Percentiles rank a stretch among this genome's conserved stretches.
These are phyloP conservation scores for Yarrowia sp. DNA, from an alignment of 805 yeast species.

Conservation along the genomic window DNA sequence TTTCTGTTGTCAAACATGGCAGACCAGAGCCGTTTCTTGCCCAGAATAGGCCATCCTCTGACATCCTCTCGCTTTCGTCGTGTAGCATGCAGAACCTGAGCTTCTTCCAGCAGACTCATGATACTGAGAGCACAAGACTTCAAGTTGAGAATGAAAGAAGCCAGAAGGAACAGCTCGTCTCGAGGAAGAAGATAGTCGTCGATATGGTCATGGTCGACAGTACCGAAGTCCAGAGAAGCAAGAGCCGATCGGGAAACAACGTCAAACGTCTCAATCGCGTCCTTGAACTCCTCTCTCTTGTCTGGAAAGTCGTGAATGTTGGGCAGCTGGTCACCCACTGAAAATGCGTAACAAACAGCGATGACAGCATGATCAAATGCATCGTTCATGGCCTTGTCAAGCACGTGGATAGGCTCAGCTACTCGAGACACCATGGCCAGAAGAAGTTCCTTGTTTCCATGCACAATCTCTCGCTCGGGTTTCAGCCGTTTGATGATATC, in stretches of 20 bases:
- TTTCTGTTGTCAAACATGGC: slow-evolving; percentile 51
- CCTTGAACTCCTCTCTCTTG: slow-evolving; percentile 27
- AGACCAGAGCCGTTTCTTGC: slow-evolving; percentile 52
- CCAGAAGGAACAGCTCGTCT: slow-evolving; percentile 59
- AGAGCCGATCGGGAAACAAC: slow-evolving; percentile 15
- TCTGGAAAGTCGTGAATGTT: slow-evolving; percentile 1
- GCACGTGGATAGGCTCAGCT: slow-evolving; percentile 10
- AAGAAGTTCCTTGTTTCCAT: slow-evolving; percentile 51
- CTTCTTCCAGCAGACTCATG: slow-evolving; percentile 14
- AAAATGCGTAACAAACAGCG: slow-evolving; percentile 4
- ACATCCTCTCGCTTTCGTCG: slow-evolving; percentile 6
- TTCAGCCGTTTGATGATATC: slow-evolving; percentile 40
- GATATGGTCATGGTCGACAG: slow-evolving; percentile 8
- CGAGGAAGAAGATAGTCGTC: slow-evolving; percentile 54
- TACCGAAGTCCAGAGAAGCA: slow-evolving; percentile 20
- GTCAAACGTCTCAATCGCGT: slow-evolving; percentile 26
- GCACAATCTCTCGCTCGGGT: slow-evolving; percentile 51
- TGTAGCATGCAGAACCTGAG: slow-evolving; percentile 3
- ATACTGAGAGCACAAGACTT: slow-evolving; percentile 21
- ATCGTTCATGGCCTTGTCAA: slow-evolving; percentile 20
- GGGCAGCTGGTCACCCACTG: background rate
- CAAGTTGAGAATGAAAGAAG: slow-evolving; percentile 59
- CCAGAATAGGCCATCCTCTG: slow-evolving; percentile 5
- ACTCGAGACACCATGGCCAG: slow-evolving; percentile 52
- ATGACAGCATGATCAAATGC: slow-evolving; percentile 7